A percentile compares a stretch with the other conserved stretches of the same genome.
These are phyloP conservation scores for Bremia lactucae DNA, from an alignment of 352 stramenopile species.

Conservation along the genomic window DNA sequence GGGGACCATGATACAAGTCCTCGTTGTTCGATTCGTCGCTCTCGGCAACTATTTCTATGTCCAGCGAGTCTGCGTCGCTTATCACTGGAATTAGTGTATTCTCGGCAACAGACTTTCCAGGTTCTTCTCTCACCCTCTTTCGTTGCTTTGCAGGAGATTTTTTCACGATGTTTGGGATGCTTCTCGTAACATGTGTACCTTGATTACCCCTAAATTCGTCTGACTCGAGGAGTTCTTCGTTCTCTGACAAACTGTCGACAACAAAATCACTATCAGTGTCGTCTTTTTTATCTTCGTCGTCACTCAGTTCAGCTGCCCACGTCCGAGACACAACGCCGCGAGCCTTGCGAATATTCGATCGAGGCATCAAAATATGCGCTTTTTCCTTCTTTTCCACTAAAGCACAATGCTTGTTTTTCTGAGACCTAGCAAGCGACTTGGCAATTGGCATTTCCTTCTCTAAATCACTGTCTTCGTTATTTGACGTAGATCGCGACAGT, in stretches of 20 bases:
- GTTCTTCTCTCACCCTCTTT: neutral
- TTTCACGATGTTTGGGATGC: conserved; percentile 3
- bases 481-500: neutral
- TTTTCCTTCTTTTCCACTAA: conserved; percentile 21
- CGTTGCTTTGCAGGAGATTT: conserved; percentile 10
- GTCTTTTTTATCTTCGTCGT: conserved; percentile 15
- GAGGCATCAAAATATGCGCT: neutral
- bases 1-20: conserved; percentile 34
- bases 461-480: conserved; percentile 2
- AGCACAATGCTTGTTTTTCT: conserved; percentile 22
- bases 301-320: conserved; percentile 1
- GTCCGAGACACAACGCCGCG: conserved; percentile 2
- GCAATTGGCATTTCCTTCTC: conserved; percentile 2
- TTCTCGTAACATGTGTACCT: neutral
- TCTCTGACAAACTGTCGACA: conserved; percentile 22
- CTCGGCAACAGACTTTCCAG: neutral
- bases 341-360: conserved; percentile 4
- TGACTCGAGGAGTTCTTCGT: conserved; percentile 6
- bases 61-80: conserved; percentile 26
- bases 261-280: conserved; percentile 46
- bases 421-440: conserved; percentile 2
- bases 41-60: conserved; percentile 24
- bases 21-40: conserved; percentile 20
- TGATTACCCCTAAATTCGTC: conserved; percentile 5
- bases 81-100: neutral